These are phyloP conservation scores for Linanthus parryae DNA, from an alignment of 148 eudicot genomes.

Conservation along the genomic window DNA sequence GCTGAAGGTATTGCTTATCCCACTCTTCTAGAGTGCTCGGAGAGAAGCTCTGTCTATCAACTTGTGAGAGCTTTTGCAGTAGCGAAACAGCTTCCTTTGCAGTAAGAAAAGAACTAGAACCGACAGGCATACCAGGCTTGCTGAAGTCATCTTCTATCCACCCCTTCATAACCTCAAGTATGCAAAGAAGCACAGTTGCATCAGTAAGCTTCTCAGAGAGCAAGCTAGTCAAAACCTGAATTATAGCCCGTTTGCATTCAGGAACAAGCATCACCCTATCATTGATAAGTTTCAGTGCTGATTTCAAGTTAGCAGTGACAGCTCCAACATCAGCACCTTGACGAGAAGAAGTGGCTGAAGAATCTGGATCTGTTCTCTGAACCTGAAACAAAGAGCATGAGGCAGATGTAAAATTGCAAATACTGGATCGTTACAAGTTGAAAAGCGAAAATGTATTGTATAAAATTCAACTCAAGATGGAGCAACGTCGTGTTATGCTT, in stretches of 20 bases:
- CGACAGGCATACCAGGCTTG: constrained; percentile 50
- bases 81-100: constrained; percentile 86
- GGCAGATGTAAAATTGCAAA: too few relatives aligned
- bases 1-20: constrained; percentile 82
- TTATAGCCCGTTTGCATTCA: constrained; percentile 75
- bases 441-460: too few relatives aligned
- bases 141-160: constrained; percentile 90
- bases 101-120: constrained; percentile 55
- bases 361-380: constrained; percentile 81
- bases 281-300: constrained; percentile 78
- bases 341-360: constrained; percentile 81
- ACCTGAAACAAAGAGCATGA: constrained; percentile 40
- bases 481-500: too few relatives aligned
- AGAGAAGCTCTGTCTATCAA: constrained; percentile 73
- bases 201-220: constrained; percentile 91
- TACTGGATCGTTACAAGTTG: too few relatives aligned
- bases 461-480: too few relatives aligned
- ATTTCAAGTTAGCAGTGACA: constrained; percentile 68
- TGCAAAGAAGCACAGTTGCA: constrained; percentile 84
- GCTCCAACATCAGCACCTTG: constrained; percentile 84
- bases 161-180: constrained; percentile 77
- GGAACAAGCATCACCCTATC: constrained; percentile 84
- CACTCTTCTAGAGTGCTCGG: constrained; percentile 70
- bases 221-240: constrained; percentile 64
- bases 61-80: constrained; percentile 95